Percentiles rank a stretch among this genome's conserved stretches.
phyloP scores from a whole-genome alignment of 805 yeast species.

The Suhomyces xylopsoci region DNA sequence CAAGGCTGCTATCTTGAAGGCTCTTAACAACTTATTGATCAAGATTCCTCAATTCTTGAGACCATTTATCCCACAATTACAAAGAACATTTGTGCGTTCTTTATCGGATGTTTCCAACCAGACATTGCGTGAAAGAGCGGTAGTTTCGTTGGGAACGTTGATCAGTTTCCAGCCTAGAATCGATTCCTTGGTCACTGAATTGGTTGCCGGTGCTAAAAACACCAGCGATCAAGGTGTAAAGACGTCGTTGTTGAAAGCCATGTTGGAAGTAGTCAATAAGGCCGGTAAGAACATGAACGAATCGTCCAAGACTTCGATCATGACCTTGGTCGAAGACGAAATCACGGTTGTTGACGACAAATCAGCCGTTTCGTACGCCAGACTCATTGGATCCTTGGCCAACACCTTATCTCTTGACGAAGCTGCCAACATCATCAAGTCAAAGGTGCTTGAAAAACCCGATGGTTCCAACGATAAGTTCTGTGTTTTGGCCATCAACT shows the following conservation, averaged over 20 bases:
- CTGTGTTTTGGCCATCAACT: constrained; percentile 69
- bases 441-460: constrained; percentile 53
- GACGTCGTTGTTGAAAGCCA: constrained; percentile 80
- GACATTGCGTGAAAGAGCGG: constrained; percentile 76
- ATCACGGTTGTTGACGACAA: constrained; percentile 52
- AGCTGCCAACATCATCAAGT: constrained; percentile 55
- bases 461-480: constrained; percentile 46
- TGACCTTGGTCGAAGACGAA: constrained; percentile 73
- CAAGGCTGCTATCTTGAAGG: constrained; percentile 88
- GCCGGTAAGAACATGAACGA: constrained; percentile 80
- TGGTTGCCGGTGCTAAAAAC: constrained; percentile 69
- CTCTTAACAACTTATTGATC: constrained; percentile 71
- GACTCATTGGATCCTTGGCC: constrained; percentile 72
- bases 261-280: constrained; percentile 74
- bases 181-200: constrained; percentile 85
- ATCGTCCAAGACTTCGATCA: constrained; percentile 62
- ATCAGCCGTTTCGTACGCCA: constrained; percentile 72
- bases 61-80: constrained; percentile 96
- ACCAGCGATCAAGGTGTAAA: constrained; percentile 70
- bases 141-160: constrained; percentile 82
- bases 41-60: constrained; percentile 88
- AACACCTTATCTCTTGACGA: constrained; percentile 63
- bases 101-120: constrained; percentile 76
- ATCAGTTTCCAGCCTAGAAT: constrained; percentile 89
- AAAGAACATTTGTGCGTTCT: constrained; percentile 93